Evolutionary conservation across 192 early-diverging fungal species (phyloP), one percentile per base, ranked within the genome.

Genomic region (Umbelopsis vinacea): DNA sequence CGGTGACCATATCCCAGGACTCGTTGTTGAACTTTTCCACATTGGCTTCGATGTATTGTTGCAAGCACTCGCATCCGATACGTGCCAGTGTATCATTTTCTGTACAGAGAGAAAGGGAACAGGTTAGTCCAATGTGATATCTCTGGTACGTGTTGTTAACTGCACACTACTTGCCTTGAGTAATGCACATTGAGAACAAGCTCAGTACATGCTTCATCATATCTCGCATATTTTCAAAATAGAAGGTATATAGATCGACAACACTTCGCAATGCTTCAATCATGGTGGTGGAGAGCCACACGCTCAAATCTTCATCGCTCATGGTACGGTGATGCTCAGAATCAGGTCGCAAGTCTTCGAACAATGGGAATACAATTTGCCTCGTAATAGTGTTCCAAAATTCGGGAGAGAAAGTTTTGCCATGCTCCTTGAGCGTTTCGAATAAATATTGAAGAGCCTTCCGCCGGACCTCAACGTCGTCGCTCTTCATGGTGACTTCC

Each of bases 261-360:
- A 98, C 86, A 77, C 90, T 91, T 37, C 94, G 86, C 74, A 98
- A 81, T 6, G 95, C 96, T 82, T 95, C 92, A 77, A 98, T 93
- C 83, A 98, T 85, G 15, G 96, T 96, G 10, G 95, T 96, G 15
- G 93, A 96, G 50, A 98, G 85, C 96, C 96, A 98, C 26, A 96
- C 88, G 70, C 89, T 90, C 78, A 95, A 84, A 71, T 98, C 95
- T 71, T 96, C 96, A 46, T 90, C 87, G 45, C 88, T 89, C 19
- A 90, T 89, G 67, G 92, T 91, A 9, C 93, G 89, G 38, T 71
- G 68, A 19, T 70, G 50, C 33, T 74, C 72, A 1, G 78, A 78
- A 45, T 81, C 80, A 15, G 84, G 85, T 33, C 87, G 89, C 66
- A 97, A 75, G 74, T 96, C 94, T 48, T 92, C 91, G 83, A 98